A percentile compares a stretch with the other conserved stretches of the same genome.
Conservation (phyloP, 495 filamentous ascomycete species). For the Neurospora sp. region DNA sequence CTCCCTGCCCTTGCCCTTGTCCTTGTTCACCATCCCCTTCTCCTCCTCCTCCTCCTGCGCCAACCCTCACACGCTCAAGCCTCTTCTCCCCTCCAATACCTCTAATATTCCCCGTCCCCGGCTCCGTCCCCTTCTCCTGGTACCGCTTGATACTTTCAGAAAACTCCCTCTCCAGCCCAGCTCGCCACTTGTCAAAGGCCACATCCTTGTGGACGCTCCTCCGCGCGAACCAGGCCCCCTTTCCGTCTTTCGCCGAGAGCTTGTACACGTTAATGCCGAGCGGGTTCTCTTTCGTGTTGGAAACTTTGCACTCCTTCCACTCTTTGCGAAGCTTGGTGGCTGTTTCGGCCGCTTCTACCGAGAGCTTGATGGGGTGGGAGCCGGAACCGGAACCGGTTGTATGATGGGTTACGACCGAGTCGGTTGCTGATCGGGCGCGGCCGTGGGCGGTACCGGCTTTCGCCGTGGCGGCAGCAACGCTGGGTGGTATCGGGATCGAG, state of each 20-base stretch:
- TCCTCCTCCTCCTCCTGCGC: constrained; percentile 28
- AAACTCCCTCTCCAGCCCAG: constrained; percentile 50
- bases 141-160: constrained; percentile 48
- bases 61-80: constrained; percentile 47
- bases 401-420: constrained; percentile 15
- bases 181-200: constrained; percentile 58
- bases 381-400: neutral
- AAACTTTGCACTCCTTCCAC: constrained; percentile 80
- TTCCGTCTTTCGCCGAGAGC: constrained; percentile 63
- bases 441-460: neutral
- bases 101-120: constrained; percentile 60
- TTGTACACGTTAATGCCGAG: constrained; percentile 72
- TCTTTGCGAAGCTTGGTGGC: constrained; percentile 50
- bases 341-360: constrained; percentile 5
- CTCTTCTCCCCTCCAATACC: constrained; percentile 74
- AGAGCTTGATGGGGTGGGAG: constrained; percentile 7
- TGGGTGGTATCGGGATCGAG: constrained; percentile 48
- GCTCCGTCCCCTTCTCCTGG: constrained; percentile 33
- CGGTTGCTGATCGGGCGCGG: constrained; percentile 21
- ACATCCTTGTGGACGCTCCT: constrained; percentile 65
- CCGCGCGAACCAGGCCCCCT: constrained; percentile 82
- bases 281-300: constrained; percentile 54
- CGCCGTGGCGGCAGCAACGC: neutral
- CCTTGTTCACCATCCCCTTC: constrained; percentile 38
- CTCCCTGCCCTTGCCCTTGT: neutral